Conservation (phyloP, 108 stramenopile species). For the Nitzschia sp. region DNA sequence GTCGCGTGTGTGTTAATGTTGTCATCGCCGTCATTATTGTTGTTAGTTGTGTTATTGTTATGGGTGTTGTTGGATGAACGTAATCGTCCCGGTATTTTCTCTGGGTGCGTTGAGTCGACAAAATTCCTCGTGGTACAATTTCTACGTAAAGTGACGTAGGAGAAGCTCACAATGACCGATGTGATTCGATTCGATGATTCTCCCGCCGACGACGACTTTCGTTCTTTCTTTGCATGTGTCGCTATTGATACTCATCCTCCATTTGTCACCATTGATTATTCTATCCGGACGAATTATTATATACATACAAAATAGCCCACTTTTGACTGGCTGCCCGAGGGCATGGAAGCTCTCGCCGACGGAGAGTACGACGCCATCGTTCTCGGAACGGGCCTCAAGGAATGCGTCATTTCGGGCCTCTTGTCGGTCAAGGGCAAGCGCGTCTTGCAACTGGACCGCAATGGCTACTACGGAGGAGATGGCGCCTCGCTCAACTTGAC, state of each 20-base stretch:
- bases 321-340: constrained; percentile 91
- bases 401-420: constrained; percentile 98
- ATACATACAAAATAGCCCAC: constrained; percentile 23
- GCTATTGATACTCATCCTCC: background rate
- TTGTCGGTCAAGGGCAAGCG: constrained; percentile 91
- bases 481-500: constrained; percentile 97
- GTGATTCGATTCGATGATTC: background rate
- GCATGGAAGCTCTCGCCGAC: constrained; percentile 95
- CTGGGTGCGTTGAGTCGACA: background rate
- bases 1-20: background rate
- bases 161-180: background rate
- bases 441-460: constrained; percentile 97
- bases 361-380: constrained; percentile 99
- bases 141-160: background rate
- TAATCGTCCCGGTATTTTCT: background rate
- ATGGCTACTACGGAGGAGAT: constrained; percentile 98
- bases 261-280: background rate
- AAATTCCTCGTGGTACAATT: background rate
- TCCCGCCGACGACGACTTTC: background rate
- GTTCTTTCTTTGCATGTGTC: background rate
- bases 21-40: background rate
- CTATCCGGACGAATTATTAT: too few relatives aligned
- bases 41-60: background rate
- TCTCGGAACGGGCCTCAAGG: constrained; percentile 98
- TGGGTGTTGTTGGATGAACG: too few relatives aligned